A percentile compares a stretch with the other conserved stretches of the same genome.
Evolutionary conservation across 441 rosid genomes (phyloP).

Genomic region (Gossypium davidsonii): DNA sequence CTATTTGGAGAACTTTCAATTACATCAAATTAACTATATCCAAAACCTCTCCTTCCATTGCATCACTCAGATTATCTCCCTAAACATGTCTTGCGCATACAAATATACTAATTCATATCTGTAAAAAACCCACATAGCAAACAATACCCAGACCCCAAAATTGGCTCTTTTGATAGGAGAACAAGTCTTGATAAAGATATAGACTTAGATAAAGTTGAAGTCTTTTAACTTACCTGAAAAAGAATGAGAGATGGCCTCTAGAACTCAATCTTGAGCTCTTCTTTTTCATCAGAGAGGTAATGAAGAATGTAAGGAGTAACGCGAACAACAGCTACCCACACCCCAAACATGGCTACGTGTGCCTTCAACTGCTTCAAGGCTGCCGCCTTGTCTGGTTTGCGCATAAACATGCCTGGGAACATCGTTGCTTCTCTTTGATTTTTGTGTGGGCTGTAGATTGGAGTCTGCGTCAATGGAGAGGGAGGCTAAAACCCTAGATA

Average conservation of each 20-base stretch:
- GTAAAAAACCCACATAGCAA: not conserved
- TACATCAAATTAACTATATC: not conserved
- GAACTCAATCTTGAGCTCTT: slow-evolving; percentile 77
- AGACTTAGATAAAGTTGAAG: not conserved
- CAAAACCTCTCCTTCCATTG: not conserved
- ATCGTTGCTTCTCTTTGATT: slow-evolving; percentile 27
- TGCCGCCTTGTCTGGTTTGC: slow-evolving; percentile 76
- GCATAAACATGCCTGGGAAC: slow-evolving; percentile 89
- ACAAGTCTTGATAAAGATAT: not conserved
- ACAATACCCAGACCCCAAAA: not conserved
- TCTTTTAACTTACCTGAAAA: not conserved
- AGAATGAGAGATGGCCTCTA: slow-evolving; percentile 18
- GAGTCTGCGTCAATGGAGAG: not conserved
- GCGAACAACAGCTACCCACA: slow-evolving; percentile 61
- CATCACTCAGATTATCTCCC: not conserved
- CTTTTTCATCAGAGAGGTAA: slow-evolving; percentile 55
- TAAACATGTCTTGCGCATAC: not conserved
- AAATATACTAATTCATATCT: not conserved
- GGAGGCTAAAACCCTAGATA: slow-evolving; percentile 7
- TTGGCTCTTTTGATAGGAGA: not conserved
- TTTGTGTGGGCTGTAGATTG: not conserved
- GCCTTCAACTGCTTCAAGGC: slow-evolving; percentile 75
- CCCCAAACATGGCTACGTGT: slow-evolving; percentile 62
- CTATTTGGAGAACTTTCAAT: not conserved
- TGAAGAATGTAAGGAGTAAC: slow-evolving; percentile 68